A percentile compares a stretch with the other conserved stretches of the same genome.
Conservation (phyloP, 2,329 filamentous ascomycete genomes). For the Colletotrichum lentis region DNA sequence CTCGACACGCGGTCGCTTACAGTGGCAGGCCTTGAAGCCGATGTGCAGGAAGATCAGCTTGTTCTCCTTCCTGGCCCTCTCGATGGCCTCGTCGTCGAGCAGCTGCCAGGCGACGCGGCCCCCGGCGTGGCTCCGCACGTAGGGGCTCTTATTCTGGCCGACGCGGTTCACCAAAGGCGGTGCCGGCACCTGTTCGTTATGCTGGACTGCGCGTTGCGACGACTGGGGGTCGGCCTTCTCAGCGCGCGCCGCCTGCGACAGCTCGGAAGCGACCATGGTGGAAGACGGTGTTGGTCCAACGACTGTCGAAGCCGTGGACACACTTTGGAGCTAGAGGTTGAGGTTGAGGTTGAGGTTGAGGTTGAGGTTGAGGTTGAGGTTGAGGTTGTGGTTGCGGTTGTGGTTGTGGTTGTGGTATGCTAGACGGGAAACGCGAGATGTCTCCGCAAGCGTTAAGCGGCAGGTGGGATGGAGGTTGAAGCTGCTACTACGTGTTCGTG, state of each 20-base stretch:
- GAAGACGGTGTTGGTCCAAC: neutral
- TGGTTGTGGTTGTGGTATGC: neutral
- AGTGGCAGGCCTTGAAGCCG: conserved; percentile 94
- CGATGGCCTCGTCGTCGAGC: conserved; percentile 79
- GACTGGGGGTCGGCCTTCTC: conserved; percentile 36
- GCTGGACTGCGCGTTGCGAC: conserved; percentile 45
- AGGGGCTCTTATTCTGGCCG: conserved; percentile 56
- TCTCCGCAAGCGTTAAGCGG: conserved; percentile 1
- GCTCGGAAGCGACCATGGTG: conserved; percentile 50
- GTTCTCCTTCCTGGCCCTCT: conserved; percentile 80
- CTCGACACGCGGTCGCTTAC: conserved; percentile 59
- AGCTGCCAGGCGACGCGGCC: conserved; percentile 94
- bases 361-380: neutral
- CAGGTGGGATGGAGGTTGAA: conserved; percentile 4
- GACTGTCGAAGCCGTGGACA: neutral
- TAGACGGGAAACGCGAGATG: conserved; percentile 1
- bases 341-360: no score
- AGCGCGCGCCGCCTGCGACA: conserved; percentile 40
- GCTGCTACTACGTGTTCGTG: neutral
- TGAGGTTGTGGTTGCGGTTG: neutral
- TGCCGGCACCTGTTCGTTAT: conserved; percentile 36
- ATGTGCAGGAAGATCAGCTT: conserved; percentile 93
- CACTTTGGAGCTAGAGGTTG: neutral
- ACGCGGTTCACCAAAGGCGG: conserved; percentile 49
- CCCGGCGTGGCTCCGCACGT: conserved; percentile 75